Conservation (phyloP, 2,329 filamentous ascomycete genomes). For the Elsinoe necatrix region DNA sequence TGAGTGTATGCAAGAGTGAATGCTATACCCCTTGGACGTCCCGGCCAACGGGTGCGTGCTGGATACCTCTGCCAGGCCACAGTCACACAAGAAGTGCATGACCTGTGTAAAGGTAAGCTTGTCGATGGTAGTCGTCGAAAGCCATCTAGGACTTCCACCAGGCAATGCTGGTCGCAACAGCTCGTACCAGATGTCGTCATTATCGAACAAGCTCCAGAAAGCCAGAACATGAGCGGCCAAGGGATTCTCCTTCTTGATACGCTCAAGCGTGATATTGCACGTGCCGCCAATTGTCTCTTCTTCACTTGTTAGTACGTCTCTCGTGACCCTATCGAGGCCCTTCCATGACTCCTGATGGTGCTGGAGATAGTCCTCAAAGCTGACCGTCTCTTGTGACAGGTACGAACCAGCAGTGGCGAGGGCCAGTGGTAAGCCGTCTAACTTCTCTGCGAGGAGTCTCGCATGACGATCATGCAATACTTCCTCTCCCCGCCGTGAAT, state of each 20-base stretch:
- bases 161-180: slow-evolving; percentile 17
- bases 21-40: neutral
- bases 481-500: neutral
- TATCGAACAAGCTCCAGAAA: slow-evolving; percentile 26
- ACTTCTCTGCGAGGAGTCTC: slow-evolving; percentile 21
- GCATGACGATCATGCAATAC: neutral
- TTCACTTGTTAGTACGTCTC: neutral
- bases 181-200: slow-evolving; percentile 25
- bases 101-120: neutral
- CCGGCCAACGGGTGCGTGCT: neutral
- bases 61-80: neutral
- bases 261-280: slow-evolving; percentile 28
- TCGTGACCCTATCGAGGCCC: neutral
- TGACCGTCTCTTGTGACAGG: slow-evolving; percentile 18
- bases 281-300: slow-evolving; percentile 27
- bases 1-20: neutral
- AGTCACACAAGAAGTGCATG: neutral
- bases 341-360: slow-evolving; percentile 16
- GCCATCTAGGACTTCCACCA: neutral
- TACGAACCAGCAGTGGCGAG: slow-evolving; percentile 23
- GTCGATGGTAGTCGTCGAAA: neutral
- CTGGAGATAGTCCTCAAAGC: slow-evolving; percentile 14
- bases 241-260: slow-evolving; percentile 22
- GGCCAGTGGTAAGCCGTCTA: slow-evolving; percentile 26
- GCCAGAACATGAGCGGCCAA: slow-evolving; percentile 24